Conservation (phyloP, 179 eudicot species). For the Pouteria campechiana region DNA sequence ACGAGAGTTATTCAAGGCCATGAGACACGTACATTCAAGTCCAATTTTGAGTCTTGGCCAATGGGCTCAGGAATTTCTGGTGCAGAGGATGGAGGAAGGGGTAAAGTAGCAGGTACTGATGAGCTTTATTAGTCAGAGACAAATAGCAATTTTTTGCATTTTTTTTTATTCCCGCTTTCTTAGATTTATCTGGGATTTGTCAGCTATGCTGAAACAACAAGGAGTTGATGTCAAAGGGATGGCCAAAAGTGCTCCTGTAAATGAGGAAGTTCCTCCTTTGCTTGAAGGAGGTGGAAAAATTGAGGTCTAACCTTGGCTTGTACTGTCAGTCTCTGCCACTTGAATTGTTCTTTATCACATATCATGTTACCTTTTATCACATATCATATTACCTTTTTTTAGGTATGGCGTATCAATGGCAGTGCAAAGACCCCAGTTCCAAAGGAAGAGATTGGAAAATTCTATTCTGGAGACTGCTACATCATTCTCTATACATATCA, state of each 20-base stretch:
- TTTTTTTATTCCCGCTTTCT: no score
- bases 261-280: slow-evolving; percentile 94
- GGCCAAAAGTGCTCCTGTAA: slow-evolving; percentile 64
- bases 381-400: slow-evolving; percentile 5
- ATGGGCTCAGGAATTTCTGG: slow-evolving; percentile 69
- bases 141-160: no score
- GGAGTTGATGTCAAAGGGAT: slow-evolving; percentile 73
- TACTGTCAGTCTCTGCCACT: no score
- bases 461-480: slow-evolving; percentile 97
- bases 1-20: slow-evolving; percentile 88
- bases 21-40: slow-evolving; percentile 82
- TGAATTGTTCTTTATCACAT: no score
- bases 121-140: no score
- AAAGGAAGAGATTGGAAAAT: slow-evolving; percentile 80
- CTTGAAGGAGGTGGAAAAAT: slow-evolving; percentile 83
- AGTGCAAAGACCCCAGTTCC: slow-evolving; percentile 76
- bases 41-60: slow-evolving; percentile 93
- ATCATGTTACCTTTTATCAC: not conserved
- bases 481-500: slow-evolving; percentile 79
- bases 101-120: slow-evolving; percentile 99
- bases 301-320: slow-evolving; percentile 38
- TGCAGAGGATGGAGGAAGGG: slow-evolving; percentile 94
- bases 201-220: slow-evolving; percentile 99
- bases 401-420: slow-evolving; percentile 94
- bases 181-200: slow-evolving; percentile 6